A percentile compares a stretch with the other conserved stretches of the same genome.
These are phyloP conservation scores for Euphorbia celastroides DNA, from an alignment of 441 rosid species.

Conservation along the genomic window DNA sequence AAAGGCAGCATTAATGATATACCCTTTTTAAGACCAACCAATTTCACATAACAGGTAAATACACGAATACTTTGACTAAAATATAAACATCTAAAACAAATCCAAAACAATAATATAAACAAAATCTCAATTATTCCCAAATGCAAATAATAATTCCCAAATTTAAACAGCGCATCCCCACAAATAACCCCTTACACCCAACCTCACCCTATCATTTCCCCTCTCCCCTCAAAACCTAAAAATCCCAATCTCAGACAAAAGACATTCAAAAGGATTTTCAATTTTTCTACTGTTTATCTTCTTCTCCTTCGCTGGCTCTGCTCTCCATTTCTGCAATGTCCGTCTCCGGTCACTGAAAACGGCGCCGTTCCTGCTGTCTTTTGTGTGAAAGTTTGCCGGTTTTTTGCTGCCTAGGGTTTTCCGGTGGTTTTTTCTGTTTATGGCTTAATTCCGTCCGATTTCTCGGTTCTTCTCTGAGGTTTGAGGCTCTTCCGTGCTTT, in stretches of 20 bases:
- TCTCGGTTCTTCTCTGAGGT: slow-evolving; percentile 8
- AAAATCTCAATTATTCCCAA: neutral
- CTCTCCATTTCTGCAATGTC: neutral
- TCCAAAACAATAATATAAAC: neutral
- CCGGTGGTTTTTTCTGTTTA: neutral
- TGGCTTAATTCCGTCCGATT: slow-evolving; percentile 13
- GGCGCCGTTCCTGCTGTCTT: slow-evolving; percentile 1
- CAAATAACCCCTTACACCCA: neutral
- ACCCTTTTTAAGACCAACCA: neutral
- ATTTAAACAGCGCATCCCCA: neutral
- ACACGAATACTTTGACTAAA: neutral
- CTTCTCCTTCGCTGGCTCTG: slow-evolving; percentile 3
- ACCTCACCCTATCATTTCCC: neutral
- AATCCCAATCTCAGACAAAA: slow-evolving; percentile 25
- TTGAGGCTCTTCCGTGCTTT: slow-evolving; percentile 9
- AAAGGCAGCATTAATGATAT: neutral
- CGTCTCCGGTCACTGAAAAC: slow-evolving; percentile 1
- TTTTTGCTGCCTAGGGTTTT: slow-evolving; percentile 5
- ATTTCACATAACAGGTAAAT: neutral
- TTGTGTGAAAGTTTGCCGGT: neutral
- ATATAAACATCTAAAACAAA: neutral
- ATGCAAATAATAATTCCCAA: neutral
- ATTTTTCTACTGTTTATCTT: slow-evolving; percentile 12
- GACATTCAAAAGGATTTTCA: slow-evolving; percentile 30
- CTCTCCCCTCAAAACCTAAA: slow-evolving; percentile 34